phyloP scores from a whole-genome alignment of 73 alveolate genomes.

The Tetrahymena borealis region DNA sequence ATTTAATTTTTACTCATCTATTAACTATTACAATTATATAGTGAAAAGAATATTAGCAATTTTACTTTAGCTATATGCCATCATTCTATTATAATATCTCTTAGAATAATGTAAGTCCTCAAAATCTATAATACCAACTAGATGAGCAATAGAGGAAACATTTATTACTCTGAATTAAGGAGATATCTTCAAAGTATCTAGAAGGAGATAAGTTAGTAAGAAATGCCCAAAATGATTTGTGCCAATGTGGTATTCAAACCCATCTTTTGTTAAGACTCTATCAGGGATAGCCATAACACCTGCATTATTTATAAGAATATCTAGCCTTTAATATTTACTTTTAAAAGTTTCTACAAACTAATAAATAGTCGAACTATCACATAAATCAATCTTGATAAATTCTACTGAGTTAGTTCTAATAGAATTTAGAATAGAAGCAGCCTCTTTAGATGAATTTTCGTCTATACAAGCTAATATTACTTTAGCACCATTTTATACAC shows the following conservation, averaged over 20 bases:
- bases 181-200: neutral
- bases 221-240: conserved; percentile 34
- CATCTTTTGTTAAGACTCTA: neutral
- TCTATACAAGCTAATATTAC: conserved; percentile 30
- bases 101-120: conserved; percentile 1
- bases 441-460: neutral
- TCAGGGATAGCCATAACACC: conserved; percentile 41
- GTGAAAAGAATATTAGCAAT: conserved; percentile 5
- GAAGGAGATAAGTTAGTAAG: neutral
- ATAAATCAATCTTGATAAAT: conserved; percentile 15
- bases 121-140: neutral
- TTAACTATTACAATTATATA: neutral
- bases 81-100: conserved; percentile 3
- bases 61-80: conserved; percentile 3
- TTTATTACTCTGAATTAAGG: conserved; percentile 18
- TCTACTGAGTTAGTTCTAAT: neutral
- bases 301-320: conserved; percentile 43
- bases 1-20: neutral
- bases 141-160: conserved; percentile 23
- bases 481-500: conserved; percentile 22
- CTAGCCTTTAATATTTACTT: neutral
- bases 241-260: conserved; percentile 19
- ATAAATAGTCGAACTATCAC: conserved; percentile 6
- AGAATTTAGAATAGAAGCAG: neutral
- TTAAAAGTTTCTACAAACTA: neutral